Evolutionary conservation across 805 yeast genomes (phyloP), one percentile per base, ranked within the genome.

Genomic region (Diddensiella santjacobensis): DNA sequence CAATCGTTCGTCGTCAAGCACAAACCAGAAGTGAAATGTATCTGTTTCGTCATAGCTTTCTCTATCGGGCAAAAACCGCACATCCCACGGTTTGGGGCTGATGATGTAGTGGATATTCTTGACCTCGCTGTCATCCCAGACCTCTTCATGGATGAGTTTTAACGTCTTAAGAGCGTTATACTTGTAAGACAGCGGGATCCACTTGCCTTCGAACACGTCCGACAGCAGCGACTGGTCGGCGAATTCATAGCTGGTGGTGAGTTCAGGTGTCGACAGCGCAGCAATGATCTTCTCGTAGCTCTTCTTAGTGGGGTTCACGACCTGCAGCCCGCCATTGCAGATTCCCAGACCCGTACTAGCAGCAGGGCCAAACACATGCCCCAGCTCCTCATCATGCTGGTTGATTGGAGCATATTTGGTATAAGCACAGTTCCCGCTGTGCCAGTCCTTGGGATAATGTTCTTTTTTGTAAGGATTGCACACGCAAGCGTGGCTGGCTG

Each of bases 61-160:
- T 43, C 57, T 56, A 4, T 60, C 53, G 22, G 47, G 59, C 17
- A 57, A 53, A 17, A 61, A 59, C 2, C 58, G 49, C 18, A 70
- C 71, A 38, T 78, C 74, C 84, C 84, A 79, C 2, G 84, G 84
- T 64, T 79, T 79, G 10, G 84, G 83, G 3, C 73, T 71, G 36
- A 79, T 52, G 26, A 79, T 79, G 58, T 74, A 79, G 61, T 79
- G 84, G 38, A 79, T 68, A 51, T 76, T 78, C 58, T 79, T 80
- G 45, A 80, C 79, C 51, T 69, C 72, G 5, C 63, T 58, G 31
- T 68, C 69, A 41, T 71, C 64, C 77, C 82, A 77, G 23, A 80
- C 52, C 17, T 73, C 71, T 2, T 62, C 18, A 60, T 79, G 84
- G 49, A 72, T 60, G 19, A 50, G 38, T 33, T 64, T 67, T 51